Percentiles rank a stretch among this genome's conserved stretches.
These are phyloP conservation scores for Hanseniaspora occidentalis DNA, from an alignment of 805 yeast genomes.

Conservation along the genomic window DNA sequence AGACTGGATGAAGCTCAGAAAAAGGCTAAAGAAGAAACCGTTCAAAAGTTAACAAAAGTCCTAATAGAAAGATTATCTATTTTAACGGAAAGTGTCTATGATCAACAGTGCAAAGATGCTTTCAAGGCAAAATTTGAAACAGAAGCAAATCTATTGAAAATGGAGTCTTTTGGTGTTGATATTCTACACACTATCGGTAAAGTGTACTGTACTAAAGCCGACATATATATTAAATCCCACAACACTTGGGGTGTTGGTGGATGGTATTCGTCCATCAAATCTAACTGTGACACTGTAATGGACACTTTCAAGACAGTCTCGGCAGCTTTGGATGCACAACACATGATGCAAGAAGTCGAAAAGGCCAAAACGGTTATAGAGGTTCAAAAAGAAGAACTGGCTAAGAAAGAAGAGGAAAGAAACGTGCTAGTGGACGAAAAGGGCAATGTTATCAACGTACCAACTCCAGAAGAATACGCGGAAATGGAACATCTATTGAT, in stretches of 20 bases:
- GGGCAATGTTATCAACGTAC: slow-evolving; percentile 44
- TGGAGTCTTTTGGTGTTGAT: slow-evolving; percentile 79
- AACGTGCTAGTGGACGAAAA: slow-evolving; percentile 28
- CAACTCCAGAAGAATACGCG: slow-evolving; percentile 50
- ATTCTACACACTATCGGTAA: slow-evolving; percentile 66
- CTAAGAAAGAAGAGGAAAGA: slow-evolving; percentile 24
- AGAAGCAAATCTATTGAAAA: slow-evolving; percentile 73
- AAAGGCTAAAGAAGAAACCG: slow-evolving; percentile 49
- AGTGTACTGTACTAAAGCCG: slow-evolving; percentile 52
- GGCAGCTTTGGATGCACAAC: slow-evolving; percentile 67
- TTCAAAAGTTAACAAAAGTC: slow-evolving; percentile 47
- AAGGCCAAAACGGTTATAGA: slow-evolving; percentile 18
- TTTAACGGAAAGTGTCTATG: slow-evolving; percentile 50
- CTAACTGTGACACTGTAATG: slow-evolving; percentile 60
- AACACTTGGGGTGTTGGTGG: slow-evolving; percentile 57
- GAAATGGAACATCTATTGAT: slow-evolving; percentile 61
- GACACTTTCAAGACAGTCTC: slow-evolving; percentile 62
- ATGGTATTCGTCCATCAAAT: slow-evolving; percentile 57
- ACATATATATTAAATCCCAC: slow-evolving; percentile 53
- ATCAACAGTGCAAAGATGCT: slow-evolving; percentile 45
- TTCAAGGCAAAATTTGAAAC: slow-evolving; percentile 55
- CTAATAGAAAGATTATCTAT: slow-evolving; percentile 42
- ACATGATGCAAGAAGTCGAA: slow-evolving; percentile 60
- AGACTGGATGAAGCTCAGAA: slow-evolving; percentile 69
- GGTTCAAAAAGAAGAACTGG: slow-evolving; percentile 38